Evolutionary conservation across 1,284 basidiomycete genomes (phyloP), one percentile per base, ranked within the genome.

Genomic region (Puccinia triticina): DNA sequence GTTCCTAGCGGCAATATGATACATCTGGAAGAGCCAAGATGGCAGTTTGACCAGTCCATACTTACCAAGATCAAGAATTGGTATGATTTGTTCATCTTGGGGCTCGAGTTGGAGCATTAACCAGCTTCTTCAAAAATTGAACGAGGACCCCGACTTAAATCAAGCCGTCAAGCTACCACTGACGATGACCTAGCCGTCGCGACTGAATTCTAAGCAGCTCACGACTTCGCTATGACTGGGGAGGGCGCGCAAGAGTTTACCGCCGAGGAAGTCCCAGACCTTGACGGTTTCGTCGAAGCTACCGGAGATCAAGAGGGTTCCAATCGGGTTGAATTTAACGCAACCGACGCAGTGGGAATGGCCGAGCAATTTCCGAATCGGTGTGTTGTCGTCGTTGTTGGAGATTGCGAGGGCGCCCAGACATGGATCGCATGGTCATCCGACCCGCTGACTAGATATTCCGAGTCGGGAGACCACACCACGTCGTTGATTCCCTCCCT

Each of bases 211-310:
- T 0, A 98, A 94, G 14, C 93, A 92, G 76, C 94, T 96, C 29
- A 99, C 94, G 16, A 97, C 95, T 87, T 99, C 97, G 0, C 94
- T 95, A 89, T 99, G 97, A 0, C 97, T 97, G 23, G 96, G 94
- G 8, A 98, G 88, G 7, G 92, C 91, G 86, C 93, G 92, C 85
- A 96, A 87, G 3, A 91, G 91, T 86, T 90, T 92, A 7, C 93
- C 95, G 92, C 85, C 89, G 46, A 92, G 91, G n/a, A 96, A 92
- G 86, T 98, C 95, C 96, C 96, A 99, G 3, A 98, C 90, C 57
- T 94, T 91, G 11, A 98, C 93, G 14, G 93, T 94, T 89, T 99
- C 96, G 85, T 99, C 96, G 85, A 94, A 96, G 0, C 93, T 92
- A 21, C 96, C 96, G 34, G 94, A 96, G 16, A 93, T 96, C 50